Percentiles rank a stretch among this genome's conserved stretches.
phyloP scores from a whole-genome alignment of 257 asterid genomes.

The Nicotiana undulata region DNA sequence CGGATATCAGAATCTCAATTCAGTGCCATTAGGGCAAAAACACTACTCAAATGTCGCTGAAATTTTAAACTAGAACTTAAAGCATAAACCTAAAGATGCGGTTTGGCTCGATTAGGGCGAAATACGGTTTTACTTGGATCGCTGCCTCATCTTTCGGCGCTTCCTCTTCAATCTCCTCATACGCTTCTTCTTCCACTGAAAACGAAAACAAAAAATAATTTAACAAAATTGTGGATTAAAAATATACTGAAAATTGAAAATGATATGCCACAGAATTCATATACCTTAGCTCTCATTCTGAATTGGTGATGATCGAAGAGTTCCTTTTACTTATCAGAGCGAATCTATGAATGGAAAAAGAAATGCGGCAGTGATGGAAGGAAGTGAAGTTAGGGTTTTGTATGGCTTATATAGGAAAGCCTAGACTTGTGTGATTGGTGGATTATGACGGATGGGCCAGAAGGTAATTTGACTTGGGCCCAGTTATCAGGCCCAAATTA shows the following conservation, averaged over 20 bases:
- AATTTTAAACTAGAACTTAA: neutral
- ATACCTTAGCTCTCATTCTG: neutral
- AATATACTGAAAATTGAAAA: neutral
- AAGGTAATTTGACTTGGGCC: neutral
- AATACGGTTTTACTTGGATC: conserved; percentile 34
- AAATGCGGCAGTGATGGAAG: neutral
- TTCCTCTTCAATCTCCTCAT: conserved; percentile 62
- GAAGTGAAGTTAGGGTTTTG: neutral
- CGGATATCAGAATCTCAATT: neutral
- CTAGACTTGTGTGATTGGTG: neutral
- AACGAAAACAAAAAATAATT: neutral
- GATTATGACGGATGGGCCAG: neutral
- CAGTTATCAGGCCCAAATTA: neutral
- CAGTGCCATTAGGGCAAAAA: neutral
- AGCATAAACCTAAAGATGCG: neutral
- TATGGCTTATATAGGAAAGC: neutral
- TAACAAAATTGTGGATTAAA: neutral
- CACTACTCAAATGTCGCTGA: neutral
- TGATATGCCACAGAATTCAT: neutral
- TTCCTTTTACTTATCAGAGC: neutral
- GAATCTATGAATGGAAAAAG: too few relatives aligned
- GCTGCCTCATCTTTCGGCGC: conserved; percentile 59
- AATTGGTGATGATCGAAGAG: neutral
- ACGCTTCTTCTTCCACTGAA: conserved; percentile 57
- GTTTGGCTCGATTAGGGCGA: neutral